phyloP scores from a whole-genome alignment of 148 eudicot species.

The Spergularia marina region DNA sequence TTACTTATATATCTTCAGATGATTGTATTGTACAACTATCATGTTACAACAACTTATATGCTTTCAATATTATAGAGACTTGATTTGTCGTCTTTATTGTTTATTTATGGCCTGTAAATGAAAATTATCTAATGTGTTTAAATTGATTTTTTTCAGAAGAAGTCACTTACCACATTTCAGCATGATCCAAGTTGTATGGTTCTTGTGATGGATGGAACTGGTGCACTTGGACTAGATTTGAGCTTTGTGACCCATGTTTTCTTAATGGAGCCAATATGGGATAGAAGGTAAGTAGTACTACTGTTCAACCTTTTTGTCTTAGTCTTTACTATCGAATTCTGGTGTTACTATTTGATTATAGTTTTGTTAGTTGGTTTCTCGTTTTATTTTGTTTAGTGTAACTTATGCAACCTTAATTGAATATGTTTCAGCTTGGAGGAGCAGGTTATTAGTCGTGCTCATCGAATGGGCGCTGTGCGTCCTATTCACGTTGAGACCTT shows the following conservation, averaged over 20 bases:
- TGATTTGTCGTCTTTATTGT: no score
- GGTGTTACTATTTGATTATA: no score
- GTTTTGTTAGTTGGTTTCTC: neutral
- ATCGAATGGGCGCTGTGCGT: slow-evolving; percentile 96
- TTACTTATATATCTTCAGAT: no score
- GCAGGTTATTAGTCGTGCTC: slow-evolving; percentile 99
- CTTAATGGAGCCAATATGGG: slow-evolving; percentile 97
- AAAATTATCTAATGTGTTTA: neutral
- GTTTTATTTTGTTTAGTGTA: neutral
- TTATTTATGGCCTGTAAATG: no score
- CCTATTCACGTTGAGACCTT: slow-evolving; percentile 91
- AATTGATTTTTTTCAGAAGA: slow-evolving; percentile 50
- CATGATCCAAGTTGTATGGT: slow-evolving; percentile 69
- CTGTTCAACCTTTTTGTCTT: neutral
- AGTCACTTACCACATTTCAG: slow-evolving; percentile 67
- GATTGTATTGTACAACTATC: no score
- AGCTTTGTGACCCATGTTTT: slow-evolving; percentile 87
- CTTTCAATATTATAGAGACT: no score
- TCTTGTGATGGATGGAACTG: slow-evolving; percentile 95
- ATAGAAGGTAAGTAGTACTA: slow-evolving; percentile 52
- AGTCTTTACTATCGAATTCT: neutral
- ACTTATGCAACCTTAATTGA: slow-evolving; percentile 18
- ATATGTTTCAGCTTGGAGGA: slow-evolving; percentile 81
- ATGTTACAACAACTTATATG: no score
- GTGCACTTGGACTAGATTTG: slow-evolving; percentile 91